Evolutionary conservation across 2,329 filamentous ascomycete species (phyloP), one percentile per base, ranked within the genome.

Genomic region (Chrysosporium queenslandicum): DNA sequence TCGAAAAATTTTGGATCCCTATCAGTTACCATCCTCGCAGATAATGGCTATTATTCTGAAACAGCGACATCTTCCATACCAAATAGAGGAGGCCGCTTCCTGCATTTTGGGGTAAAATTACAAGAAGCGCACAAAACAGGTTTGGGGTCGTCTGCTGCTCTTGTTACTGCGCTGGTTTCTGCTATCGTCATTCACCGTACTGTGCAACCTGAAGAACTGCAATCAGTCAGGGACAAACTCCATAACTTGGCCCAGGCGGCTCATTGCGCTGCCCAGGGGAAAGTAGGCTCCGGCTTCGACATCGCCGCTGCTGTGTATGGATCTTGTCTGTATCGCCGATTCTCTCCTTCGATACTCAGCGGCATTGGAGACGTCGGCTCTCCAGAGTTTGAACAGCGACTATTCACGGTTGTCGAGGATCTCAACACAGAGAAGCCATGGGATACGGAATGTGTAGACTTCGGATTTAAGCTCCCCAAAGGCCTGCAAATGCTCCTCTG

Each of bases 11-110:
- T 92, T 63, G 77, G 77, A 12, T 80, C 89, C 3, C 72, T 85
- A 27, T 81, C 81, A 12, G 80, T 97, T 66, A 89, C 86, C 56
- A 91, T 98, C 66, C 79, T 97, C 32, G 91, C 92, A 55, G 89
- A 96, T 71, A 90, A 92, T 64, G 87, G 94, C 73, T 98, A 98
- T 77, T 98, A 97, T 74, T 96, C 92, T 3, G 81, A 83, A 55
- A 76, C 82, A 2, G 66, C 73, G 23, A 65, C 74, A 16, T 65
- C 67, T 52, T 67, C 62, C 43, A 59, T 58, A 12, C 58, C 63
- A 54, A 66, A 63, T 21, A 54, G 69, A 61, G 59, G 59, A 9
- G 63, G 64, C 14, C 81, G 81, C 56, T 97, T 97, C 72, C 78
- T 81, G 57, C 78, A 83, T 65, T 95, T 95, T 70, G 77, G 79